Evolutionary conservation across 2,329 filamentous ascomycete genomes (phyloP), one percentile per base, ranked within the genome.

Genomic region (Ceratocystis diversiconidia): DNA sequence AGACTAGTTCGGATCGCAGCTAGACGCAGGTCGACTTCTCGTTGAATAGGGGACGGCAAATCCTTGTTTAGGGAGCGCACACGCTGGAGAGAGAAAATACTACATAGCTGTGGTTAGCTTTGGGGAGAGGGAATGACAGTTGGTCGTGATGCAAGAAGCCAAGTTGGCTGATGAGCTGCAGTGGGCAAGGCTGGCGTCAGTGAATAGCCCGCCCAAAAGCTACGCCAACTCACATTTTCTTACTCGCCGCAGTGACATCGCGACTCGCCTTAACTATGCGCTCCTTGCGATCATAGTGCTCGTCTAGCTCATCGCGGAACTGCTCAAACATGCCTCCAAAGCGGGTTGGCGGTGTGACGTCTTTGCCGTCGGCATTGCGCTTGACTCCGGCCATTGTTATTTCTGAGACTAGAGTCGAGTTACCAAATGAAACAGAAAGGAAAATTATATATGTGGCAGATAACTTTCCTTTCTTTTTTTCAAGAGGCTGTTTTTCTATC

Each of bases 281-380:
- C 77, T 96, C 92, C 66, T 91, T 83, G 17, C 94, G 86, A 75
- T 97, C 94, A 75, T 99, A 90, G 73, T 97, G 92, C 76, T 94
- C 85, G 72, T 99, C 94, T 32, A 99, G 80, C 76, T 96, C 92
- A 71, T 87, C 81, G 63, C 92, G 87, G 74, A 97, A 96, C 6
- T 75, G 77, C 74, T 90, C 87, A 74, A 99, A 99, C 82, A 97
- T 91, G 69, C 85, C 75, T 68, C 85, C 84, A 72, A 84, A 86
- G 63, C 75, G 71, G 6, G 46, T 28, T 19, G n/a, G 36, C 12
- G 59, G 48, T 17, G 67, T 71, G 48, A 68, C 69, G 68, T 70
- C 70, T 73, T 79, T 80, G 67, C 82, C 82, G 65, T 80, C 78
- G 68, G 78, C 75, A 70, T 82, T 78, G 70, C 82, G 78, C 74